A percentile compares a stretch with the other conserved stretches of the same genome.
These are phyloP conservation scores for Suillus americanus DNA, from an alignment of 768 basidiomycete species.

Conservation along the genomic window DNA sequence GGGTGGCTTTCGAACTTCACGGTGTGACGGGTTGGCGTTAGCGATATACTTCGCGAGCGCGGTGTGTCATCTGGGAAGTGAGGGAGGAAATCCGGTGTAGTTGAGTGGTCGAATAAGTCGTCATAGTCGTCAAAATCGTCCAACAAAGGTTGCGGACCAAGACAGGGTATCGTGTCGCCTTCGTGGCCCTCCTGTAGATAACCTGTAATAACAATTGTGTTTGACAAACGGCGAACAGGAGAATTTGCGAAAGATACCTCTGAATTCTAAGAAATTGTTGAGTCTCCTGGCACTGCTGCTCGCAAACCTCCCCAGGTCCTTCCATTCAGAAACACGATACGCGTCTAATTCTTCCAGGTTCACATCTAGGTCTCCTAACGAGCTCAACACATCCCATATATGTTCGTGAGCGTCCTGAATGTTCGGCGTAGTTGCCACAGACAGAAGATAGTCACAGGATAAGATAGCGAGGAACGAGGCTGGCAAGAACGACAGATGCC, in stretches of 20 bases:
- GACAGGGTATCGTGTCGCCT: slow-evolving; percentile 56
- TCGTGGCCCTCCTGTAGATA: slow-evolving; percentile 58
- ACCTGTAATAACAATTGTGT: slow-evolving; percentile 41
- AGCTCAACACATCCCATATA: slow-evolving; percentile 22
- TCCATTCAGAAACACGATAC: slow-evolving; percentile 64
- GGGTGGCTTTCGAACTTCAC: slow-evolving; percentile 35
- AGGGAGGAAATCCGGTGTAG: slow-evolving; percentile 33
- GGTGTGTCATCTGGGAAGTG: slow-evolving; percentile 31
- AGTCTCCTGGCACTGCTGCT: slow-evolving; percentile 60
- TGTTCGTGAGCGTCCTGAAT: slow-evolving; percentile 64
- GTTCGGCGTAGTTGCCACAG: slow-evolving; percentile 71
- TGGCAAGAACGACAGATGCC: slow-evolving; percentile 68
- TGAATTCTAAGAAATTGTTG: slow-evolving; percentile 74
- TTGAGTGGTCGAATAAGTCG: slow-evolving; percentile 30
- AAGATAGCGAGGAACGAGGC: slow-evolving; percentile 75
- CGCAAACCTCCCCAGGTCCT: slow-evolving; percentile 68
- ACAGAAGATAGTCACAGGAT: slow-evolving; percentile 61
- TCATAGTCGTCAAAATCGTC: slow-evolving; percentile 6
- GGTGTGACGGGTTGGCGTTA: slow-evolving; percentile 34
- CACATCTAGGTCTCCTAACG: slow-evolving; percentile 65
- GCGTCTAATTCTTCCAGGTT: slow-evolving; percentile 67
- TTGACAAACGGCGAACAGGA: neutral
- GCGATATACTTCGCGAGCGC: slow-evolving; percentile 36
- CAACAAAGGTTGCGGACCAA: slow-evolving; percentile 34
- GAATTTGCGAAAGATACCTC: slow-evolving; percentile 47